Evolutionary conservation across 257 asterid genomes (phyloP).

Genomic region (Plantago elongata): DNA sequence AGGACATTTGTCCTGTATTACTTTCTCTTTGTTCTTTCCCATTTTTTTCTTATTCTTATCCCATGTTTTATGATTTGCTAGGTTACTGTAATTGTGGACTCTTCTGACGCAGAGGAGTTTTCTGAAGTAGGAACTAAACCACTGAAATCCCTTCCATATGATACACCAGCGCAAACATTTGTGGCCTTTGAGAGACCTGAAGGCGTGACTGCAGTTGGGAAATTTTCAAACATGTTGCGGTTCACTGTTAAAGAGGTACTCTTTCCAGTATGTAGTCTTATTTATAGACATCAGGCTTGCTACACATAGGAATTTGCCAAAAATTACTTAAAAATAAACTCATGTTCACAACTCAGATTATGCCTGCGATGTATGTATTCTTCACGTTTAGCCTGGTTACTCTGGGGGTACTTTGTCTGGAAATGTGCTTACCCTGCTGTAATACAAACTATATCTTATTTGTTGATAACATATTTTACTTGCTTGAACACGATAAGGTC

Average conservation of each 20-base stretch:
- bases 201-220: conserved; percentile 86
- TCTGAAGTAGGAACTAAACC: conserved; percentile 83
- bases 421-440: background rate
- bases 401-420: too few species aligned
- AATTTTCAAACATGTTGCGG: conserved; percentile 76
- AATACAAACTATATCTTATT: background rate
- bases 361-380: too few species aligned
- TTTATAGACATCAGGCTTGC: too few species aligned
- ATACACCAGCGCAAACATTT: conserved; percentile 84
- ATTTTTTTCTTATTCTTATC: conserved; percentile 16
- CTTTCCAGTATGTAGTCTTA: background rate
- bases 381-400: too few species aligned
- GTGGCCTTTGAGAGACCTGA: conserved; percentile 96
- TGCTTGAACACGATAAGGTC: conserved; percentile 43
- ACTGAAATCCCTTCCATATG: conserved; percentile 77
- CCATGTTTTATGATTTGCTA: conserved; percentile 25
- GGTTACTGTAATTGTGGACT: conserved; percentile 93
- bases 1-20: background rate
- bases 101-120: conserved; percentile 95
- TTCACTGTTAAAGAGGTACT: conserved; percentile 91
- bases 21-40: background rate
- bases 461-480: background rate
- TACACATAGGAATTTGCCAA: too few species aligned
- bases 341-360: too few species aligned
- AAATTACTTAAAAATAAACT: too few species aligned